Base-by-base conservation (phyloP, 768 basidiomycete species). In the Leccinum uliginosum region DNA sequence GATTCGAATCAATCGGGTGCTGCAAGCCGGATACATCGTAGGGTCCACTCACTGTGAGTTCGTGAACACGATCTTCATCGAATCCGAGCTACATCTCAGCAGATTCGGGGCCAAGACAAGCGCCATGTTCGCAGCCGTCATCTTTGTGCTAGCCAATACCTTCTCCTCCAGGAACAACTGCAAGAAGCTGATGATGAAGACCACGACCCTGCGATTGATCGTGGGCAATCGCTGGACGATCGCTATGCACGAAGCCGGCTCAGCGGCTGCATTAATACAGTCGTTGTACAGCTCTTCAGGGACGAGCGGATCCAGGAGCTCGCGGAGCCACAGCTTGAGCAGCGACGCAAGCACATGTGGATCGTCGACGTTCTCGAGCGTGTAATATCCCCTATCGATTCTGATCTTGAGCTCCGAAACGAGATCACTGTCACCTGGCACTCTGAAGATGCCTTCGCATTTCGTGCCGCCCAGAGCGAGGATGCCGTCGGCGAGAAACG, bases 91-190 rank as follows among this genome's bases (percentile, higher is more conserved):
- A 67, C 93, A 95, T 54, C 93, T 77, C 46, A 97, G 71, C 45
- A 97, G 71, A 72, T 96, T 96, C 8, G 93, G 93, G 1, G 93
- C 91, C 86, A 97, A 89, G 19, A 97, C 91, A 15, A 95, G 74
- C 9, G 93, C 91, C 59, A 96, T 74, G 70, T 93, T 94, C 35
- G 85, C 85, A 11, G 89, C 82, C 3, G 91, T 95, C 93, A 95
- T 96, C 74, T 95, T 93, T 43, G 91, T 93, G 47, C 78, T 71
- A 12, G 70, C 74, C 60, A 90, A 82, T 19, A 89, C 84, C 61
- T 82, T 81, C 44, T 91, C 87, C 49, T 89, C 86, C 51, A 93
- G 72, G 75, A 97, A 97, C 52, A 92, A 73, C 75, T 96, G 93
- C 50, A 95, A 72, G 74, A 97, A 96, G 74, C 89, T 93, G 71